Evolutionary conservation across 768 basidiomycete species (phyloP).

Genomic region (Infundibulicybe gibba): DNA sequence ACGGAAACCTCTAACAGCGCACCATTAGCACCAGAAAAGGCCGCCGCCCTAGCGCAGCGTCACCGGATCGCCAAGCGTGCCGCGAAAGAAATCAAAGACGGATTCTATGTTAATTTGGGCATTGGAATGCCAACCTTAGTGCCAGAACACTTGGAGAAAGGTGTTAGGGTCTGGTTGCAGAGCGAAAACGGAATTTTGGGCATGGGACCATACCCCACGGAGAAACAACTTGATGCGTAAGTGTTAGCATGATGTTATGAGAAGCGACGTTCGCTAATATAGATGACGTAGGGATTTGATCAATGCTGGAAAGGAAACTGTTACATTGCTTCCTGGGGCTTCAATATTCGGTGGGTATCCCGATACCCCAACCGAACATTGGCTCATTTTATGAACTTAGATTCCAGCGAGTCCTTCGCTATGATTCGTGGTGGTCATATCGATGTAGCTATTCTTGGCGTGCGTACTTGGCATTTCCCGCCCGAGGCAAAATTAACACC

Average conservation of each 20-base stretch:
- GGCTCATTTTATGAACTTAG: conserved; percentile 26
- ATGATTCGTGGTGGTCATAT: conserved; percentile 99
- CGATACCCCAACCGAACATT: not conserved
- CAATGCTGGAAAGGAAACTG: conserved; percentile 93
- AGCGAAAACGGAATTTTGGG: conserved; percentile 90
- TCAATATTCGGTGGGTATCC: conserved; percentile 74
- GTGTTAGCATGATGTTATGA: conserved; percentile 18
- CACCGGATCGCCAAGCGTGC: conserved; percentile 83
- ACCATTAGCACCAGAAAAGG: conserved; percentile 44
- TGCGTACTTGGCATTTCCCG: conserved; percentile 31
- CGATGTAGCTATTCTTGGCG: conserved; percentile 90
- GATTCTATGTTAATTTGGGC: conserved; percentile 85
- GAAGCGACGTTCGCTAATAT: not conserved
- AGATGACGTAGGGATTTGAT: conserved; percentile 67
- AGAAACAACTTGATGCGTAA: conserved; percentile 77
- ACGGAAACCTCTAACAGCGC: conserved; percentile 25
- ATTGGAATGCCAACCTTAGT: conserved; percentile 92
- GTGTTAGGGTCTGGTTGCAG: conserved; percentile 83
- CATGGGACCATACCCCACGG: conserved; percentile 87
- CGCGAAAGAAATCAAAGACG: conserved; percentile 85
- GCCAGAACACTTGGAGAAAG: conserved; percentile 70
- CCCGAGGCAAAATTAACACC: not conserved
- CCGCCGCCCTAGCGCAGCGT: conserved; percentile 48
- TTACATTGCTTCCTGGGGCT: conserved; percentile 89
- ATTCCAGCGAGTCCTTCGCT: conserved; percentile 91